Percentiles rank a stretch among this genome's conserved stretches.
Conservation (phyloP, 371 early-diverging fungal species). For the Fennellomyces sp. region DNA sequence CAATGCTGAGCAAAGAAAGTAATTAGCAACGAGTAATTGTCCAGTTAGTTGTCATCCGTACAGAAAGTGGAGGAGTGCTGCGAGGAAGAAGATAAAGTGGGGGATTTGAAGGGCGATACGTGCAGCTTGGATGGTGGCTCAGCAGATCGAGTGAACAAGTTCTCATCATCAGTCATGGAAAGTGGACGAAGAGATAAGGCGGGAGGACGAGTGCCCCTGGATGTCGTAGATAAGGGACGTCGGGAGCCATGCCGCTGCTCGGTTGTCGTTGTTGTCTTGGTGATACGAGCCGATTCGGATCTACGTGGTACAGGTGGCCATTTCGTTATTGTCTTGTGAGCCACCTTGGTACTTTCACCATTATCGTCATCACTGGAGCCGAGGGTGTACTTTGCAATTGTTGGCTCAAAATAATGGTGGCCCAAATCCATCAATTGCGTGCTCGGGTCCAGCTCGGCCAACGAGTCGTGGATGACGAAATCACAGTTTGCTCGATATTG, state of each 20-base stretch:
- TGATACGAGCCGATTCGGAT: background rate
- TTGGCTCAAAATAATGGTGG: slow-evolving; percentile 78
- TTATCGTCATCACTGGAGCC: background rate
- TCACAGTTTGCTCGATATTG: slow-evolving; percentile 82
- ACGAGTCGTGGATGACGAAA: slow-evolving; percentile 66
- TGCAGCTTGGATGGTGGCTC: slow-evolving; percentile 28
- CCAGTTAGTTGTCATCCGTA: too few species aligned
- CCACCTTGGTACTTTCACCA: background rate
- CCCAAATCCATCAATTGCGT: slow-evolving; percentile 70
- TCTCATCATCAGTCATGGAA: background rate
- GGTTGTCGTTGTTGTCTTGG: background rate
- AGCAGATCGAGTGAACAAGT: slow-evolving; percentile 1
- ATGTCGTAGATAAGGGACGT: background rate
- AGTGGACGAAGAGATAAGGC: background rate
- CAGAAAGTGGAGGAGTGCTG: slow-evolving; percentile 34
- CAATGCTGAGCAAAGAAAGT: slow-evolving; percentile 18
- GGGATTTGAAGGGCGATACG: slow-evolving; percentile 73
- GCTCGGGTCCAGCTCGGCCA: slow-evolving; percentile 54
- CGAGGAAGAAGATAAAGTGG: slow-evolving; percentile 63
- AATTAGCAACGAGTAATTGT: too few species aligned
- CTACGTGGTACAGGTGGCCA: background rate
- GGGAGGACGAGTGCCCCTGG: background rate
- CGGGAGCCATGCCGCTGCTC: background rate
- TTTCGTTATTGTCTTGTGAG: background rate
- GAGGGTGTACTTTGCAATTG: slow-evolving; percentile 53